Percentiles rank a stretch among this genome's conserved stretches.
These are phyloP conservation scores for Sporothrix luriei DNA, from an alignment of 2,329 filamentous ascomycete species.

Conservation along the genomic window DNA sequence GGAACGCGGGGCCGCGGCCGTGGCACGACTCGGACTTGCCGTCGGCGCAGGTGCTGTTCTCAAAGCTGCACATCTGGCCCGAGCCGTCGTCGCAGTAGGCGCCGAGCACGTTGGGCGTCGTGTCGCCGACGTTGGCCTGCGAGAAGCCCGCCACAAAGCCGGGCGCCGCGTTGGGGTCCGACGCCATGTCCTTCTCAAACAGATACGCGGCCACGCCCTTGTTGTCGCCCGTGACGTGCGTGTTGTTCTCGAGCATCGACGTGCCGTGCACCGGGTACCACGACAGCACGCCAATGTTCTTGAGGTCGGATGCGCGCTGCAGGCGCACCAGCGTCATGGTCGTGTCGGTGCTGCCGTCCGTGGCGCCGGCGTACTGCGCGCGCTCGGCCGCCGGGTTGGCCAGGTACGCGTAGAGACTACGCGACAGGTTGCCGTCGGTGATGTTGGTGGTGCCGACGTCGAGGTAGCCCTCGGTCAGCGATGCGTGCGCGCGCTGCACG, in stretches of 20 bases:
- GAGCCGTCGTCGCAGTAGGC: slow-evolving; percentile 87
- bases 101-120: slow-evolving; percentile 79
- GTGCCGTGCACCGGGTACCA: slow-evolving; percentile 95
- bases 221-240: slow-evolving; percentile 85
- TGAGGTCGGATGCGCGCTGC: slow-evolving; percentile 70
- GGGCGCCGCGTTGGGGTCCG: slow-evolving; percentile 49
- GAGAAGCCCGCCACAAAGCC: slow-evolving; percentile 88
- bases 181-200: slow-evolving; percentile 70
- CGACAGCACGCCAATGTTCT: slow-evolving; percentile 77
- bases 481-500: slow-evolving; percentile 77
- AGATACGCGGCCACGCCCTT: slow-evolving; percentile 86
- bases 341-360: slow-evolving; percentile 61
- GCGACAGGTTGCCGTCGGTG: slow-evolving; percentile 79
- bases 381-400: slow-evolving; percentile 80
- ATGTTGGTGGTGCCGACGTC: slow-evolving; percentile 71
- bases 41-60: slow-evolving; percentile 80
- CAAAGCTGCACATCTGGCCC: slow-evolving; percentile 68
- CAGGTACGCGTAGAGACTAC: slow-evolving; percentile 84
- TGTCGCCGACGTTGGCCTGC: slow-evolving; percentile 88
- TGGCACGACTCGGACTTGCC: slow-evolving; percentile 72
- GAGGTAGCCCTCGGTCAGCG: slow-evolving; percentile 66
- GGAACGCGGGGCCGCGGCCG: slow-evolving; percentile 70
- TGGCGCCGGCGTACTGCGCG: slow-evolving; percentile 60
- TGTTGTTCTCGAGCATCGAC: slow-evolving; percentile 88
- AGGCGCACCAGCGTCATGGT: slow-evolving; percentile 79